Percentiles rank a stretch among this genome's conserved stretches.
Conservation (phyloP, 345 rosid genomes). For the Populus tremula region DNA sequence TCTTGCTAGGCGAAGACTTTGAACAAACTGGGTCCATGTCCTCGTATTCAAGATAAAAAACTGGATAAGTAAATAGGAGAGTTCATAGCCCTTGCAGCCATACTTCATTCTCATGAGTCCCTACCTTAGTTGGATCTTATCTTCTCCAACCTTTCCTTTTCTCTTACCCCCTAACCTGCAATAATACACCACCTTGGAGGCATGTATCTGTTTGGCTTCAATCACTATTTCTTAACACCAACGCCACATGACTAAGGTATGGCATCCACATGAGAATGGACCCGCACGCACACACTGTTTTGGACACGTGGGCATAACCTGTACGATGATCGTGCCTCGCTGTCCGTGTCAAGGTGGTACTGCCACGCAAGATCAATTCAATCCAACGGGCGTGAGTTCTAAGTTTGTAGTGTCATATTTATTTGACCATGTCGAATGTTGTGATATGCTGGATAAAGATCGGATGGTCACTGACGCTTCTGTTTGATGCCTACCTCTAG, state of each 20-base stretch:
- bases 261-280: conserved; percentile 34
- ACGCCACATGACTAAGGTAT: conserved; percentile 33
- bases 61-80: background rate
- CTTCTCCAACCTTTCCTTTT: conserved; percentile 18
- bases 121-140: conserved; percentile 34
- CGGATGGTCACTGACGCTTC: conserved; percentile 12
- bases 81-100: background rate
- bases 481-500: conserved; percentile 2
- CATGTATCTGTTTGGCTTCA: conserved; percentile 2
- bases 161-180: conserved; percentile 5
- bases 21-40: background rate
- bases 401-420: background rate
- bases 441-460: conserved; percentile 15
- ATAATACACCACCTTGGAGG: conserved; percentile 15
- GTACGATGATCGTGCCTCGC: background rate
- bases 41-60: conserved; percentile 1
- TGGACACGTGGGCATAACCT: conserved; percentile 12
- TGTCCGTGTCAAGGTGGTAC: conserved; percentile 4
- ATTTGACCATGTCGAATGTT: conserved; percentile 10
- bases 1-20: conserved; percentile 3
- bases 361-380: background rate
- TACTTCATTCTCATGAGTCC: conserved; percentile 22
- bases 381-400: background rate
- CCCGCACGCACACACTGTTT: background rate
- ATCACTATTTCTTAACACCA: conserved; percentile 11